Evolutionary conservation across 805 yeast genomes (phyloP).

Genomic region (Candida railenensis): DNA sequence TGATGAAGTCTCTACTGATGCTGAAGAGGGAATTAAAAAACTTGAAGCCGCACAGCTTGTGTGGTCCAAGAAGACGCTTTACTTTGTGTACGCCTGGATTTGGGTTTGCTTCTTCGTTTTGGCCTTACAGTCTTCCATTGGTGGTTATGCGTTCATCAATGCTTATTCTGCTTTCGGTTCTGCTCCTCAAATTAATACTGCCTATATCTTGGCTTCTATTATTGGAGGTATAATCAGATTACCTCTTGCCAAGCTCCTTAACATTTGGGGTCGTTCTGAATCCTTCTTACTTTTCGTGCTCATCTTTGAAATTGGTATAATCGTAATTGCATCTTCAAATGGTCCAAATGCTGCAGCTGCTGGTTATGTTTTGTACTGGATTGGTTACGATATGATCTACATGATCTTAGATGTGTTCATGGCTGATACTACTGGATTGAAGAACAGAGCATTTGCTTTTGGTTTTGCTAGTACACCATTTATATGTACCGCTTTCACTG

Average conservation of each 20-base stretch:
- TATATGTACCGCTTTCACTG: background rate
- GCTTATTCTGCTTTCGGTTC: slow-evolving; percentile 21
- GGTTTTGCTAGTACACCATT: background rate
- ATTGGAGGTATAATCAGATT: slow-evolving; percentile 31
- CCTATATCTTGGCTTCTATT: slow-evolving; percentile 23
- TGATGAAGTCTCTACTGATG: slow-evolving; percentile 16
- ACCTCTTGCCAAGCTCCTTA: slow-evolving; percentile 23
- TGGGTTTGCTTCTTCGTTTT: slow-evolving; percentile 34
- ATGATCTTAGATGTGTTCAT: slow-evolving; percentile 23
- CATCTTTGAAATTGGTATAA: slow-evolving; percentile 21
- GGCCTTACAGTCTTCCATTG: slow-evolving; percentile 26
- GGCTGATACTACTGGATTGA: slow-evolving; percentile 18
- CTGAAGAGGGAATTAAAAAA: slow-evolving; percentile 25
- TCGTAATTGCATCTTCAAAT: slow-evolving; percentile 23
- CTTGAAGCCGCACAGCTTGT: slow-evolving; percentile 28
- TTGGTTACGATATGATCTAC: slow-evolving; percentile 25
- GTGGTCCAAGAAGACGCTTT: slow-evolving; percentile 25
- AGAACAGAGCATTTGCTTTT: background rate
- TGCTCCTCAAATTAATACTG: slow-evolving; percentile 28
- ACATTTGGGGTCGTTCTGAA: slow-evolving; percentile 28
- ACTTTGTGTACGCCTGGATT: slow-evolving; percentile 26
- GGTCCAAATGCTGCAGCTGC: slow-evolving; percentile 25
- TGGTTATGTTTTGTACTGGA: slow-evolving; percentile 26
- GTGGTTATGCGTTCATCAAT: slow-evolving; percentile 16
- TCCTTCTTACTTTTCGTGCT: slow-evolving; percentile 20